These are phyloP conservation scores for Cucurbita maxima DNA, from an alignment of 306 rosid genomes.

Conservation along the genomic window DNA sequence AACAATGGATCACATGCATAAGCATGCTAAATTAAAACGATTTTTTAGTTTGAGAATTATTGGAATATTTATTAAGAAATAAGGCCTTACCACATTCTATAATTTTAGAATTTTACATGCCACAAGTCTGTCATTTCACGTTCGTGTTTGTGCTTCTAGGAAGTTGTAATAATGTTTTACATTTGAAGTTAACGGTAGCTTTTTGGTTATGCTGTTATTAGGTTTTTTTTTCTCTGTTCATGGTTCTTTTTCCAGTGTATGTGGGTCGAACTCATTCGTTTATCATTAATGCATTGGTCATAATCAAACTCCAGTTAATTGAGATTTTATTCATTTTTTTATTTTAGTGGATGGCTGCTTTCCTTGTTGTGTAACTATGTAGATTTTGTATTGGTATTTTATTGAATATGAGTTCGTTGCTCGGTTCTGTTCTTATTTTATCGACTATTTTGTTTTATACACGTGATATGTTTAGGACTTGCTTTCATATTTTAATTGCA, in stretches of 20 bases:
- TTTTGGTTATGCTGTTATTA: neutral
- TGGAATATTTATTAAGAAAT: neutral
- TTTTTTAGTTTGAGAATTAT: neutral
- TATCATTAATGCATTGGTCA: neutral
- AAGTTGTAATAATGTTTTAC: neutral
- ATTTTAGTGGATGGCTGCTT: neutral
- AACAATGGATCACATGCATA: neutral
- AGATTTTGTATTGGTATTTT: neutral
- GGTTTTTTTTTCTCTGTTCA: neutral
- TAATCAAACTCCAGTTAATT: neutral
- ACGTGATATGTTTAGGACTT: neutral
- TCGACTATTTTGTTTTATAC: neutral
- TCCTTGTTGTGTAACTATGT: neutral
- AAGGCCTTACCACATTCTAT: neutral
- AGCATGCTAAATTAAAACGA: neutral
- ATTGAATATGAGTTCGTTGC: neutral
- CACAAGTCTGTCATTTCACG: neutral
- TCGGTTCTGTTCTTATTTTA: neutral
- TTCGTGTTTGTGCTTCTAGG: neutral
- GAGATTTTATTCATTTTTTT: neutral
- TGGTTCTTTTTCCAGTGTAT: neutral
- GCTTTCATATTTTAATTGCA: neutral
- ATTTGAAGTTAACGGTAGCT: neutral
- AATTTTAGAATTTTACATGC: neutral
- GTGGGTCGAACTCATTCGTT: neutral